A percentile compares a stretch with the other conserved stretches of the same genome.
Conservation (phyloP, 2,329 filamentous ascomycete genomes). For the Coniochaeta prunicola region DNA sequence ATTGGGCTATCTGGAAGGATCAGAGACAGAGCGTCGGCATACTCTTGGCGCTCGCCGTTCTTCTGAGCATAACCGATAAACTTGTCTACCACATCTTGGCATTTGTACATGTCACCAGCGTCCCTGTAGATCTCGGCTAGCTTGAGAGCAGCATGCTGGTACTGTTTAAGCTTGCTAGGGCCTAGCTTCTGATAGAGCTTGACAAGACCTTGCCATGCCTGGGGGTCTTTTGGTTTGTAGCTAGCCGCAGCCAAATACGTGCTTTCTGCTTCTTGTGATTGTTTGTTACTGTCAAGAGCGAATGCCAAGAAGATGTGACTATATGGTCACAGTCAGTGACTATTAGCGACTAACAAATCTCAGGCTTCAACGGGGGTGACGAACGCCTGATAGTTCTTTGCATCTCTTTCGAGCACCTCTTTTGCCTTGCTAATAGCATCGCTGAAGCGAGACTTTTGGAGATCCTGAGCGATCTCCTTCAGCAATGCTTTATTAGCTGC, state of each 20-base stretch:
- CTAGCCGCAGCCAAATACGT: conserved; percentile 67
- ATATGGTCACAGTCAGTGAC: conserved; percentile 6
- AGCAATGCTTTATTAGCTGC: conserved; percentile 59
- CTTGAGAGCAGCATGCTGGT: conserved; percentile 64
- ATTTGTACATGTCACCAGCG: conserved; percentile 56
- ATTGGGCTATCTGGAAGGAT: conserved; percentile 74
- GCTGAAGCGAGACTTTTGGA: conserved; percentile 73
- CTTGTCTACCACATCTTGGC: conserved; percentile 67
- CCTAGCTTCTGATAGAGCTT: conserved; percentile 78
- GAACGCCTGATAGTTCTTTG: conserved; percentile 75
- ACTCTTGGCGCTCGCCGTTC: conserved; percentile 65
- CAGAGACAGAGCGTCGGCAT: conserved; percentile 67
- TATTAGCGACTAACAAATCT: conserved; percentile 2
- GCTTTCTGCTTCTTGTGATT: conserved; percentile 64
- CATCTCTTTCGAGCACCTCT: conserved; percentile 62
- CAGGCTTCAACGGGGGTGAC: conserved; percentile 17
- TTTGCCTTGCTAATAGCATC: conserved; percentile 64
- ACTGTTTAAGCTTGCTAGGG: conserved; percentile 60
- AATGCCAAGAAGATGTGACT: conserved; percentile 84
- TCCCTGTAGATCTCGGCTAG: conserved; percentile 70
- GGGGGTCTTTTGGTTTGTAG: conserved; percentile 67
- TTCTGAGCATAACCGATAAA: conserved; percentile 67
- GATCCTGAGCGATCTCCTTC: conserved; percentile 71
- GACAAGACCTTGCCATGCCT: conserved; percentile 86
- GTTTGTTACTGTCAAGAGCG: conserved; percentile 69